Base-by-base conservation (phyloP, 305 asterid species). In the Solanum hybrid region DNA sequence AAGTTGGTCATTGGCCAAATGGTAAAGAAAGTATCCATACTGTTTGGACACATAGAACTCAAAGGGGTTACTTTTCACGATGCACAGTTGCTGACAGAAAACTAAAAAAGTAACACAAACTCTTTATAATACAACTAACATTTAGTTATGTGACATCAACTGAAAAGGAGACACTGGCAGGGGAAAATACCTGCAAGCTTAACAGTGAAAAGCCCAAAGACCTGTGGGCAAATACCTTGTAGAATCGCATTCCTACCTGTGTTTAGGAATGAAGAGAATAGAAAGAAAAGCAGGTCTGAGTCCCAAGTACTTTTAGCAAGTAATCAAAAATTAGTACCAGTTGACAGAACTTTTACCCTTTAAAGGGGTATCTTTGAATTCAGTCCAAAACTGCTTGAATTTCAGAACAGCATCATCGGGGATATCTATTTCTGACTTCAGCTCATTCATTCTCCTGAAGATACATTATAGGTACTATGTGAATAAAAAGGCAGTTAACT, bases 181-280 rank as follows among this genome's bases (percentile, higher is more conserved):
- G 89, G 82, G 90, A 72, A 75, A 40, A 27, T 93, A 97, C 99
- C 99, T 92, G 99, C 98, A 91, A 97, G 98, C 94, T 97, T 97
- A 90, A 97, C 99, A 34, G 99, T 95, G 91, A 97, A 97, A 92
- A 97, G 99, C 88, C 99, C 99, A 89, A 95, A 97, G 90, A 97
- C 94, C 94, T 97, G 99, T 8, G 99, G 99, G 90, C 99, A 97
- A 91, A 97, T 93, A 81, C 95, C 98, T 75, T 93, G 94, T 66
- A 97, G 97, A 93, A 97, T 95, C 56, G 96, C 98, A 91, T 97
- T 97, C 94, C 99, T 94, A 93, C 99, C 99, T 97, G 90, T 35
- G 91, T 87, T 87, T 38, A 14, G 86, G 90, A 72, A 92, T 64
- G 46, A 79, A 36, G 31, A 56, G 32, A 87, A 89, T 11, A 85